Evolutionary conservation across 768 basidiomycete species (phyloP), one percentile per base, ranked within the genome.

Genomic region (Leccinum variicolor): DNA sequence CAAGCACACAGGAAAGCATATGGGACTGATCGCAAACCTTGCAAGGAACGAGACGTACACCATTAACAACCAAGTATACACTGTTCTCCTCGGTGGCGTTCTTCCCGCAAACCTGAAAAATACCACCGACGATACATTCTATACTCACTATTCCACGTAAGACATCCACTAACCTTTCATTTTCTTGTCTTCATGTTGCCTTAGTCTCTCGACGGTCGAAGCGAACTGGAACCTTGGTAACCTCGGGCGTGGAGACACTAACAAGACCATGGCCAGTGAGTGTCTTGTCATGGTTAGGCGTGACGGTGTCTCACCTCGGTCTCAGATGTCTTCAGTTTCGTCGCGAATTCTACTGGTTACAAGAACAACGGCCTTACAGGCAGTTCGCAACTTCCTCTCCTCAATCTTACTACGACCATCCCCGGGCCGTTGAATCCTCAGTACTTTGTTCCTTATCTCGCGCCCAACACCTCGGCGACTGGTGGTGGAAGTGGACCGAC

Each of bases 211-310:
- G 17, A 81, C 84, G 13, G 79, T 86, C 19, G 69, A 85, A 71
- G 75, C 77, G 31, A 86, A 86, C 73, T 86, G 84, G 84, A 68
- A 70, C 11, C 80, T 86, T 34, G 77, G 77, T 46, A 81, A 80
- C 23, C 80, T 86, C 14, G 84, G 84, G 31, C 78, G 84, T 43
- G 72, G 72, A 41, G 83, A 84, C 64, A 79, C 80, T 23, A 83
- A 83, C 70, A 71, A 73, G 73, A 76, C 59, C 10, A 25, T 62
- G 29, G 50, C 51, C 28, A 66, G 62, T 61, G 39, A 53, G 56
- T 56, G n/a, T 19, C 13, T 9, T 46, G 11, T 10, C 23, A 14
- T 46, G 25, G 8, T 50, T 26, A 25, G 9, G 15, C 6, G 36
- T 31, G 15, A 14, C 5, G 15, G 15, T 48, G n/a, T 11, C 26